A percentile compares a stretch with the other conserved stretches of the same genome.
Conservation (phyloP, 192 early-diverging fungal genomes). For the Coemansia guatemalensis region DNA sequence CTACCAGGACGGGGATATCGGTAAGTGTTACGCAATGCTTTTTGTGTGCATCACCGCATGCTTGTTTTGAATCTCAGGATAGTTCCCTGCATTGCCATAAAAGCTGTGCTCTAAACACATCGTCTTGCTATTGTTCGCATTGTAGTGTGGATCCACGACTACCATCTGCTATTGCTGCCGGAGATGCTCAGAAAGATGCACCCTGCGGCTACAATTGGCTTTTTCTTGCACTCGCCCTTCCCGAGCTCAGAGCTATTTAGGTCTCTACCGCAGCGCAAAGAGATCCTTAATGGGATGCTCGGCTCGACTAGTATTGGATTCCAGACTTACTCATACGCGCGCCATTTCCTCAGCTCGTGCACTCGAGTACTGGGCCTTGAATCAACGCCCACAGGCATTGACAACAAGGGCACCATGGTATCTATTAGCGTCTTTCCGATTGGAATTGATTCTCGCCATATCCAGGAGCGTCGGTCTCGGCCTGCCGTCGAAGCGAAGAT, state of each 20-base stretch:
- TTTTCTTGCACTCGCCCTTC: conserved; percentile 96
- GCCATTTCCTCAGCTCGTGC: conserved; percentile 91
- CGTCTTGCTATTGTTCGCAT: conserved; percentile 2
- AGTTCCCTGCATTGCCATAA: not conserved
- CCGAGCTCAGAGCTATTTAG: conserved; percentile 93
- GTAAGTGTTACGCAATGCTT: conserved; percentile 3
- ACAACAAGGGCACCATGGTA: conserved; percentile 75
- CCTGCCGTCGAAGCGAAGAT: conserved; percentile 77
- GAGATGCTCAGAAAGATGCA: conserved; percentile 75
- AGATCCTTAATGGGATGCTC: conserved; percentile 84
- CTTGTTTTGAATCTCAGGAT: not conserved
- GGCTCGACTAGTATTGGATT: conserved; percentile 94
- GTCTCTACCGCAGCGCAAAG: conserved; percentile 78
- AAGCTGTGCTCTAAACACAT: not conserved
- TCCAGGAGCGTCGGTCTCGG: conserved; percentile 62
- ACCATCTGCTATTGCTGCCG: conserved; percentile 92
- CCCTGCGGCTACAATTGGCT: conserved; percentile 83
- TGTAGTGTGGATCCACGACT: conserved; percentile 87
- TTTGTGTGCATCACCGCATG: not conserved
- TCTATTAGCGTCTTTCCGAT: conserved; percentile 92
- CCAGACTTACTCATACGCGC: conserved; percentile 94
- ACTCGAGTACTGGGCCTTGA: conserved; percentile 93
- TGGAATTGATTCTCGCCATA: conserved; percentile 86
- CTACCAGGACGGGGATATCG: conserved; percentile 75
- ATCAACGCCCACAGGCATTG: conserved; percentile 85